Evolutionary conservation across 495 filamentous ascomycete genomes (phyloP).

Genomic region (Chaetomium fimeti): DNA sequence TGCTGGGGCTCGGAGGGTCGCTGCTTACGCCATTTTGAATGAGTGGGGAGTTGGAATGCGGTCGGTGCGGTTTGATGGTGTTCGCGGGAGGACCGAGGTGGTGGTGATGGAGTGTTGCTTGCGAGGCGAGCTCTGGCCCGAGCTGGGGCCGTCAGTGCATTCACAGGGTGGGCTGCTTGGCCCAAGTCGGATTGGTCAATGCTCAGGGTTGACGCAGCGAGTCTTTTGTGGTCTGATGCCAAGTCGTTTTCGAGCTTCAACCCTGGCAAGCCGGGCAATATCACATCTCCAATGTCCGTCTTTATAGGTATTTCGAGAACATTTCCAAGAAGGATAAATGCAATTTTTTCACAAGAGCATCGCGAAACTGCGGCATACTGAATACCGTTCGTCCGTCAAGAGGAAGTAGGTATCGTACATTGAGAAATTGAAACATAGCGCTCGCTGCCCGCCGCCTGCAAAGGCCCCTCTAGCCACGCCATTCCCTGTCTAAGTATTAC

Average conservation of each 20-base stretch:
- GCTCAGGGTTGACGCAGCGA: constrained; percentile 19
- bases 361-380: no score
- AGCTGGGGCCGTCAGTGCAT: constrained; percentile 18
- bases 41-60: constrained; percentile 18
- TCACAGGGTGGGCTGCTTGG: constrained; percentile 14
- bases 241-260: constrained; percentile 10
- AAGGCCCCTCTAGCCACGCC: background rate
- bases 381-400: no score
- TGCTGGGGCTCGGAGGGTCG: background rate
- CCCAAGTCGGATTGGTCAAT: constrained; percentile 14
- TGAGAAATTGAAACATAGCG: background rate
- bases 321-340: no score
- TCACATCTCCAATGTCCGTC: background rate
- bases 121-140: background rate
- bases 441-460: background rate
- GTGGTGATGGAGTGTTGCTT: constrained; percentile 18
- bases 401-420: constrained; percentile 2
- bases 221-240: constrained; percentile 5
- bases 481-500: constrained; percentile 2
- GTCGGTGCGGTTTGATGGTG: constrained; percentile 25
- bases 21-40: constrained; percentile 32
- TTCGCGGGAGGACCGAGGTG: constrained; percentile 20
- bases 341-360: no score
- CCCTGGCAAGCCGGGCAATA: background rate
- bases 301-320: background rate